Evolutionary conservation across 2,329 filamentous ascomycete genomes (phyloP).

Genomic region (Cordyceps sp.): DNA sequence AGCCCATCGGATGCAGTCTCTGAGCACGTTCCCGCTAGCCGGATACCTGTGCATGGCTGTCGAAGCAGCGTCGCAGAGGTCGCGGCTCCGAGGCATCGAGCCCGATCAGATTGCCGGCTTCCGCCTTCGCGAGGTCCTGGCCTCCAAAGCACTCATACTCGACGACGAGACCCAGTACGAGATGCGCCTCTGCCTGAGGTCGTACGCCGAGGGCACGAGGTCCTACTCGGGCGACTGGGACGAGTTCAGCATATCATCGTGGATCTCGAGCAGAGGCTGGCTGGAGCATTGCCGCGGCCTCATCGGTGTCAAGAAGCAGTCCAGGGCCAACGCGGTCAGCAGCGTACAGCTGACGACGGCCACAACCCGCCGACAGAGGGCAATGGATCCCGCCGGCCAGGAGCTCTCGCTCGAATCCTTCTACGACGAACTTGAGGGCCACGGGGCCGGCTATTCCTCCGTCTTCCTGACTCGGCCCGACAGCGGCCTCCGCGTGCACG

Average conservation of each 20-base stretch:
- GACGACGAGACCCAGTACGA: constrained; percentile 11
- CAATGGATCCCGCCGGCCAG: background rate
- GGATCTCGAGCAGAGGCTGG: constrained; percentile 33
- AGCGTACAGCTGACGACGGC: background rate
- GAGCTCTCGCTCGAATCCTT: constrained; percentile 6
- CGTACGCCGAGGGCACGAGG: constrained; percentile 11
- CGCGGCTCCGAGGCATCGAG: constrained; percentile 8
- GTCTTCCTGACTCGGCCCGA: constrained; percentile 3
- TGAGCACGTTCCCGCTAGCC: constrained; percentile 36
- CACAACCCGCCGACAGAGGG: constrained; percentile 4
- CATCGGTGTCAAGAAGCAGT: constrained; percentile 18
- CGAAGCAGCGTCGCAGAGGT: constrained; percentile 24
- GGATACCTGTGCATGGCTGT: constrained; percentile 34
- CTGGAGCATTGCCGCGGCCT: constrained; percentile 39
- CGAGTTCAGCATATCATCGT: constrained; percentile 39
- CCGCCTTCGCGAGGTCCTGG: constrained; percentile 10
- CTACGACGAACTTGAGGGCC: constrained; percentile 10
- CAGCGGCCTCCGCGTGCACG: constrained; percentile 3
- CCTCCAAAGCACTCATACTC: constrained; percentile 10
- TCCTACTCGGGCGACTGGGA: constrained; percentile 28
- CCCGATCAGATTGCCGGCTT: constrained; percentile 6
- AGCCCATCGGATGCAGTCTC: constrained; percentile 39
- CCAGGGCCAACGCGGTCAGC: constrained; percentile 9
- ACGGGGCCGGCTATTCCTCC: constrained; percentile 9
- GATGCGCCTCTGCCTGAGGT: constrained; percentile 8